Base-by-base conservation (phyloP, 176 grass and related monocot genomes). In the Triticum timopheevii region DNA sequence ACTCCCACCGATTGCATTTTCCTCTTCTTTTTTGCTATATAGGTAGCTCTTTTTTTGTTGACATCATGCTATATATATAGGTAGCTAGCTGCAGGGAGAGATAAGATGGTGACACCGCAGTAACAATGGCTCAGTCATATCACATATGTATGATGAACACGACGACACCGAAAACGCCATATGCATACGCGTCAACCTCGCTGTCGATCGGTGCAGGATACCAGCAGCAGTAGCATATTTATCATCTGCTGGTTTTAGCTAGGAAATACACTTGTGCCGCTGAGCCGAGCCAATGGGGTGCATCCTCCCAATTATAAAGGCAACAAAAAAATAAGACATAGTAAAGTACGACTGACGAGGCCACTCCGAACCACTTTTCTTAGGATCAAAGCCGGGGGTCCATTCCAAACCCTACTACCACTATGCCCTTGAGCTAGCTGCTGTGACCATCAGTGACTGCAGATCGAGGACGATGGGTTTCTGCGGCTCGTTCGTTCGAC, bases 391-490 rank as follows among this genome's bases (percentile, higher is more conserved):
- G 72, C 24, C 71, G 44, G 44, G 85, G 82, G 24, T 87, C 82
- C 42, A 42, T 42, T 42, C 9, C 85, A 69, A 83, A 74, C 74
- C 71, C 66, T 84, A 84, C 79, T 9, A 27, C 81, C 19, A 59
- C 54, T 22, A 59, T 59, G 22, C 54, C 54, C 54, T 59, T 22
- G 54, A 59, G 54, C 54, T 12, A 76, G 66, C 52, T 56, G 59
- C 27, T 38, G 80, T 83, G 81, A 61, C 87, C 75, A 86, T 80
- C 84, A 89, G 61, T 80, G 38, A 64, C 67, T 87, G 66, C 84
- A 67, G 31, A 54, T 77, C 40, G 44, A 74, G n/a, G 61, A 74
- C 49, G 85, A 64, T 39, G 24, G 63, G 33, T 54, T 44, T 65
- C 31, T 17, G 56, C 70, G 33, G 56, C 71, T 52, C 34, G 35